Percentiles rank a stretch among this genome's conserved stretches.
Evolutionary conservation across 2,329 filamentous ascomycete species (phyloP).

Genomic region (Furcasterigmium furcatum): DNA sequence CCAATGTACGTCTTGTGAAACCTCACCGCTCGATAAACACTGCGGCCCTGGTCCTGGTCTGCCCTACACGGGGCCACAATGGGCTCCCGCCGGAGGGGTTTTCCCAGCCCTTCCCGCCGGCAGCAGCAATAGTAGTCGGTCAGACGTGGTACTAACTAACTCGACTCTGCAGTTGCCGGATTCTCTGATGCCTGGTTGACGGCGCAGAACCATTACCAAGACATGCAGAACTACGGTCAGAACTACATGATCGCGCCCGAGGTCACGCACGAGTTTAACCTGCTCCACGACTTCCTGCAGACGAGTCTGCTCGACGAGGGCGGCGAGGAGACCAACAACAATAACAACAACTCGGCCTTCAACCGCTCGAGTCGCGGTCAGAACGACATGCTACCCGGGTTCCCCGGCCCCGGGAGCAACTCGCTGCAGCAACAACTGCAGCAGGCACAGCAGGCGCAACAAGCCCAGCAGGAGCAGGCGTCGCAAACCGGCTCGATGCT

Average conservation of each 20-base stretch:
- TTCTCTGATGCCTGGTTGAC: constrained; percentile 81
- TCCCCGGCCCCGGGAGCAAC: constrained; percentile 22
- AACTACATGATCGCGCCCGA: constrained; percentile 93
- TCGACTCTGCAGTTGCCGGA: constrained; percentile 59
- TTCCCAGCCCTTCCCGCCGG: constrained; percentile 1
- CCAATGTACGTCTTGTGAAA: constrained; percentile 62
- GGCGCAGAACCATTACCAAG: constrained; percentile 80
- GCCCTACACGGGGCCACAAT: too few relatives aligned
- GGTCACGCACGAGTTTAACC: constrained; percentile 93
- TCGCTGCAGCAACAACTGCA: constrained; percentile 8
- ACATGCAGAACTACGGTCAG: constrained; percentile 91
- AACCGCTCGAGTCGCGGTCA: constrained; percentile 31
- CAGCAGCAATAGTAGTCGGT: constrained; percentile 11
- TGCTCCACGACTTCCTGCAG: constrained; percentile 94
- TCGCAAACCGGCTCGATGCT: constrained; percentile 40
- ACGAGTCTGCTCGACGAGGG: constrained; percentile 86
- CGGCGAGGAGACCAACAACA: constrained; percentile 48
- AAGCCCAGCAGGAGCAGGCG: constrained; percentile 16
- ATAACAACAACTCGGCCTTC: constrained; percentile 24
- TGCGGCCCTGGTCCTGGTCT: constrained; percentile 4
- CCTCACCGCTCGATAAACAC: constrained; percentile 3
- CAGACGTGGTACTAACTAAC: not conserved
- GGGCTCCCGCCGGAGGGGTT: constrained; percentile 1
- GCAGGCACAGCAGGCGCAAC: not conserved
- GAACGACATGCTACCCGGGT: constrained; percentile 46